Base-by-base conservation (phyloP, 2,329 filamentous ascomycete species). In the Xylaria sp. region DNA sequence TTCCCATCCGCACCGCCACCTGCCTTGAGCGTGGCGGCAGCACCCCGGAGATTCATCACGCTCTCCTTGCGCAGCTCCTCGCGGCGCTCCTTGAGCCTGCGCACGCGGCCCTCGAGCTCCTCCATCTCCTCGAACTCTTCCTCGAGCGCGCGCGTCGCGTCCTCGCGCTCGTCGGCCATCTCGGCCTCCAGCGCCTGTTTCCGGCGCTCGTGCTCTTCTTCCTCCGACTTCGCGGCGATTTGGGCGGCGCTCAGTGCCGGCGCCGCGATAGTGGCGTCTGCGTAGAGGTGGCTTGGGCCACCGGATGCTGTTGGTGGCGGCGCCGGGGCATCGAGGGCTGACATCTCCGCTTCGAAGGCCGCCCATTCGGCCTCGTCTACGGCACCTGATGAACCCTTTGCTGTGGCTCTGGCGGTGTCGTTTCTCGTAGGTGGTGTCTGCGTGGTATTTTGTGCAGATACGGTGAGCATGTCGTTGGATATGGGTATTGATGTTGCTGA, bases 51-150 rank as follows among this genome's bases (percentile, higher is more conserved):
- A 66, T 80, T 67, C 66, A 72, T 76, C 39, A 64, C 66, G 68
- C 59, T 64, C 67, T 66, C 75, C 74, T 82, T 75, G 55, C 88
- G 84, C 70, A 94, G 78, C 64, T 89, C 88, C 76, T 94, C 92
- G 56, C 92, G 84, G 78, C 89, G 89, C 76, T 92, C 89, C 77
- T 92, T 91, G 63, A 95, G 80, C 69, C 84, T 86, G 68, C 85
- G 84, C 13, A 95, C 91, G 7, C 92, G 87, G 61, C 88, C 88
- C 79, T 95, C 93, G 55, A 95, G 85, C 76, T 90, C 88, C 77
- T 92, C 90, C 92, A 95, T 95, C 77, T 94, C 90, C 67, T 94
- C 92, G 73, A 95, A 92, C 79, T 95, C 93, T 50, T 90, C 88
- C 79, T 94, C 91, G 66, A 94, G 81, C 37, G 91, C 89, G 25